Evolutionary conservation across 257 asterid genomes (phyloP), one percentile per base, ranked within the genome.

Genomic region (Forsythia suspensa): DNA sequence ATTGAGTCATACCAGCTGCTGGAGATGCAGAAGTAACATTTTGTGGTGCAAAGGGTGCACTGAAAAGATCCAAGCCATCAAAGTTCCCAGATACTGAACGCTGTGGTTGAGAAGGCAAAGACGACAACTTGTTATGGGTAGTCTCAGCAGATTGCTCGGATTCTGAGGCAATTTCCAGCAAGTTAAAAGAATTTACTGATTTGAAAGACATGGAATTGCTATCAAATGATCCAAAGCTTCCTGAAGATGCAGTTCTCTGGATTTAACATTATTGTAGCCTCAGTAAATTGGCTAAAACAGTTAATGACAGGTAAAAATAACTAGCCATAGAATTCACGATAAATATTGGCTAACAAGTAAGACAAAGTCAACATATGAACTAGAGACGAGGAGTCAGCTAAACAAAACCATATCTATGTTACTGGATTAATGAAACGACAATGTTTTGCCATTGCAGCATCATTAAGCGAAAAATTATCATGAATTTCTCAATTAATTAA

Each of bases 191-290:
- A 75, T 73, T 81, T 59, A 68, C 72, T 13, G 87, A 77, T 79
- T 82, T 80, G 72, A 72, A 81, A 73, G 91, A 82, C 42, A 80
- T 41, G 71, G 94, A 84, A 80, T 80, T 87, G 87, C 85, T 84
- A 73, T 91, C 94, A 67, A 82, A 85, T 15, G 96, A 89, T 76
- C 86, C 94, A 86, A 86, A 84, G 86, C 94, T 91, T 86, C 91
- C 97, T 13, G 78, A 80, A 75, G 97, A 89, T 71, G 87, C 86
- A 75, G 90, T 79, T 86, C 91, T 86, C 99, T 93, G 94, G 37
- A 80, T 59, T 65, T 55, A 81, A 80, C 75, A 76, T 74, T 21
- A 71, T 71, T 59, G 37, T 76, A 75, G 77, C 73, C 70, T 84
- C 84, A 88, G 83, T 9, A 72, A 43, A 55, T 16, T 43, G 41